Conservation (phyloP, 257 asterid species). For the Primulina huaijiensis region DNA sequence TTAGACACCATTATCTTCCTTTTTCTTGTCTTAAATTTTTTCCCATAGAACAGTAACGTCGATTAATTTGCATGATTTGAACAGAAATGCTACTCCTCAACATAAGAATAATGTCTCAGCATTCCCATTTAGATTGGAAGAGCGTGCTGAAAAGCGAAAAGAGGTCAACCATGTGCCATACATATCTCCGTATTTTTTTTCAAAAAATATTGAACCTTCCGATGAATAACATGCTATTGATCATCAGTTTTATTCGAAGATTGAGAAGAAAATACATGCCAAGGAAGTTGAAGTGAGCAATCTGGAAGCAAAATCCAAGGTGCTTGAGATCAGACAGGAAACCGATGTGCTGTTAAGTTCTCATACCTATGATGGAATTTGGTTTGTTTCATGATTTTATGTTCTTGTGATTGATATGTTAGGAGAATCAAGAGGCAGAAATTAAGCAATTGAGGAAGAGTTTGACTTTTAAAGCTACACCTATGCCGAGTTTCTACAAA, state of each 20-base stretch:
- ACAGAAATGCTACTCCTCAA: slow-evolving; percentile 51
- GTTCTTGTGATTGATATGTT: slow-evolving; percentile 16
- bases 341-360: neutral
- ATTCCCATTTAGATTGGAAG: slow-evolving; percentile 69
- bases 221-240: neutral
- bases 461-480: slow-evolving; percentile 80
- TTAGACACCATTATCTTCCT: neutral
- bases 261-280: slow-evolving; percentile 84
- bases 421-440: slow-evolving; percentile 83
- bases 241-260: slow-evolving; percentile 78
- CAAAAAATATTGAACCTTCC: neutral
- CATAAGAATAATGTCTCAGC: slow-evolving; percentile 43
- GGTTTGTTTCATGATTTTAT: slow-evolving; percentile 6
- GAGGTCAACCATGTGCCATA: slow-evolving; percentile 41
- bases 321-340: slow-evolving; percentile 18
- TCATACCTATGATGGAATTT: neutral
- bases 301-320: slow-evolving; percentile 82
- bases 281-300: slow-evolving; percentile 59
- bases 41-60: slow-evolving; percentile 12
- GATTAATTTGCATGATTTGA: slow-evolving; percentile 19
- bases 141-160: slow-evolving; percentile 78
- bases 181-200: neutral
- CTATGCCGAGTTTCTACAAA: slow-evolving; percentile 89
- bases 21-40: neutral
- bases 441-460: slow-evolving; percentile 74